Evolutionary conservation across 192 early-diverging fungal genomes (phyloP).

Genomic region (Pecoramyces ruminantium): DNA sequence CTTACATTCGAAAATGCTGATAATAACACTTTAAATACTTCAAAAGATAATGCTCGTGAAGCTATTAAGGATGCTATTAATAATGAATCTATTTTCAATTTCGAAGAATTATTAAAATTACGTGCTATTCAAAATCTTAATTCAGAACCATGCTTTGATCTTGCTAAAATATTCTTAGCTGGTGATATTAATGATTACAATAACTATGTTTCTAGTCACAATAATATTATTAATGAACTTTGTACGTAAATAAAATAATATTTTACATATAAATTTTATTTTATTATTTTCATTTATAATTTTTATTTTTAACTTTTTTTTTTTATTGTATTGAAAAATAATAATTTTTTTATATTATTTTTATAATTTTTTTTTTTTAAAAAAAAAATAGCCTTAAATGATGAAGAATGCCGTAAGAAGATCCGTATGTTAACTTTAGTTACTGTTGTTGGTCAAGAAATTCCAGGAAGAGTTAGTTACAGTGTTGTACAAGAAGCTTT

Average conservation of each 20-base stretch:
- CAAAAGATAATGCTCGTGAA: background rate
- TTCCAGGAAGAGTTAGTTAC: background rate
- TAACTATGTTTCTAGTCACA: background rate
- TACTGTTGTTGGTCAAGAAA: background rate
- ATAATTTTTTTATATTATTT: too few relatives aligned
- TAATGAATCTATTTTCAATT: background rate
- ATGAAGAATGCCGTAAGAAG: background rate
- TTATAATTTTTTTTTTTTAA: too few relatives aligned
- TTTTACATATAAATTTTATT: too few relatives aligned
- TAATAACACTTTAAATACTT: background rate
- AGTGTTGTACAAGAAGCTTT: background rate
- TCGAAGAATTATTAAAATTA: background rate
- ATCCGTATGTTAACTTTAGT: background rate
- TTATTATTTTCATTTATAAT: too few relatives aligned
- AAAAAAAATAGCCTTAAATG: background rate
- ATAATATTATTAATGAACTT: background rate
- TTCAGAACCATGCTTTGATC: background rate
- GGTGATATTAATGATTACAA: background rate
- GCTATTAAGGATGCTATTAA: background rate
- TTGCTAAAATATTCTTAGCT: background rate
- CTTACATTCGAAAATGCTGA: background rate
- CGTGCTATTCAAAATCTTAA: background rate
- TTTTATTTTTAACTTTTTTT: too few relatives aligned
- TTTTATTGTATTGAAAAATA: too few relatives aligned
- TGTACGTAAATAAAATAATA: too few relatives aligned